Conservation (phyloP, 1,284 basidiomycete genomes). For the Sporisorium iseilematis-ciliati region DNA sequence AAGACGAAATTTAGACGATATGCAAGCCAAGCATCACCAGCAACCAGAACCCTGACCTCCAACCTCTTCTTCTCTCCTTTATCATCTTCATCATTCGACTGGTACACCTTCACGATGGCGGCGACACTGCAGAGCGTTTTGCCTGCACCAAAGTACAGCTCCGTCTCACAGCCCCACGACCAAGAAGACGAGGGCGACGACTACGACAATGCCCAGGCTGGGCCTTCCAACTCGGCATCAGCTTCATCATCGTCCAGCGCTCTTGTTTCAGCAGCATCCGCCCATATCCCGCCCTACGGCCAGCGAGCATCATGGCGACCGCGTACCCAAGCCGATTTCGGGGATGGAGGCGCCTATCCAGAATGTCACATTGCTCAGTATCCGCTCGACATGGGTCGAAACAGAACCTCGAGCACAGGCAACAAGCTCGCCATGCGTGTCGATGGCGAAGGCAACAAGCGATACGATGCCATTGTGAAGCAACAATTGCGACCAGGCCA, state of each 20-base stretch:
- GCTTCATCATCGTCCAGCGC: slow-evolving; percentile 16
- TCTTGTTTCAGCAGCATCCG: slow-evolving; percentile 19
- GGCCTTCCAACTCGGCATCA: slow-evolving; percentile 20
- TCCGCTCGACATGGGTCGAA: slow-evolving; percentile 92
- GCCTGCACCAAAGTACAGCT: slow-evolving; percentile 44
- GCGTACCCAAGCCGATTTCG: slow-evolving; percentile 83
- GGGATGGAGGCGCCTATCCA: slow-evolving; percentile 93
- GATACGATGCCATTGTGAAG: slow-evolving; percentile 95
- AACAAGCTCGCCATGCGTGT: slow-evolving; percentile 86
- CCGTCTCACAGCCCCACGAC: slow-evolving; percentile 1
- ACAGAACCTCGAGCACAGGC: slow-evolving; percentile 76
- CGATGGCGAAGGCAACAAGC: slow-evolving; percentile 93
- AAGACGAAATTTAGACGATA: slow-evolving; percentile 2
- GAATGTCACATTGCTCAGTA: slow-evolving; percentile 98
- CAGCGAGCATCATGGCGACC: slow-evolving; percentile 89
- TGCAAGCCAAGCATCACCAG: background rate
- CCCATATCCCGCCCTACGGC: slow-evolving; percentile 80
- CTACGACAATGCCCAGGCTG: slow-evolving; percentile 25
- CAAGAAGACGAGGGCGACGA: slow-evolving; percentile 22
- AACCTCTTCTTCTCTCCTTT: slow-evolving; percentile 1
- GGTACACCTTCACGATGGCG: slow-evolving; percentile 25
- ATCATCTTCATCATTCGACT: background rate
- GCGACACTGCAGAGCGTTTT: slow-evolving; percentile 52
- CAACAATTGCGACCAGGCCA: slow-evolving; percentile 91
- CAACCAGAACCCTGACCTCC: background rate